Evolutionary conservation across 2,329 filamentous ascomycete genomes (phyloP), one percentile per base, ranked within the genome.

Genomic region (Microcera coccophila): DNA sequence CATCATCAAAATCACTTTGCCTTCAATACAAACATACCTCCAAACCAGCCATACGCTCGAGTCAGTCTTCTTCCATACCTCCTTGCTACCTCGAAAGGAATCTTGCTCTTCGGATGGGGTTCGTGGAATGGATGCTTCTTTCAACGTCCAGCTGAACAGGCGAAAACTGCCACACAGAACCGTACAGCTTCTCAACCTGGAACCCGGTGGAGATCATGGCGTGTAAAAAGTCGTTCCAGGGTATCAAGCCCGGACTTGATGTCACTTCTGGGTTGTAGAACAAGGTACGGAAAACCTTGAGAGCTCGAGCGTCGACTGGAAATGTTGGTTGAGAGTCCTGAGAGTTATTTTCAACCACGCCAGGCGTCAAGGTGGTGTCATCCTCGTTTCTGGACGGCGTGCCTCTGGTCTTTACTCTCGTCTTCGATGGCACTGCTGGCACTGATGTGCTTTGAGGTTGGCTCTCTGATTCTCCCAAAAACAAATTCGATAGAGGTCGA

Each of bases 151-250:
- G 45, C 3, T 50, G 52, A 4, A 55, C 56, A 3, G 73, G 73
- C 12, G 63, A 66, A 47, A 83, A 83, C 10, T 80, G 74, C 80
- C 80, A 84, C 0, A 74, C 73, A 1, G 75, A 82, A 0, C 78
- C 77, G 45, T 81, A 79, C 0, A 82, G 65, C 59, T 84, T 82
- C 59, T 78, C 63, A 0, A 69, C 68, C 0, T 53, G 45, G 40
- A 83, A 81, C 0, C 77, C 79, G 0, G 67, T 65, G 0, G 63
- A 63, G 0, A 52, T 51, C 73, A 81, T 74, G 0, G 76, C 75
- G 42, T 74, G 68, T 1, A 80, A 52, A 39, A 81, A 76, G 39
- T 81, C 76, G 1, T 53, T 62, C 78, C 76, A 82, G 0, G 65
- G 36, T 0, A 81, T 50, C 45, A 79, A 76, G 3, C 74, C 72